A percentile compares a stretch with the other conserved stretches of the same genome.
These are phyloP conservation scores for Effrenium voratum DNA, from an alignment of 73 alveolate genomes.

Conservation along the genomic window DNA sequence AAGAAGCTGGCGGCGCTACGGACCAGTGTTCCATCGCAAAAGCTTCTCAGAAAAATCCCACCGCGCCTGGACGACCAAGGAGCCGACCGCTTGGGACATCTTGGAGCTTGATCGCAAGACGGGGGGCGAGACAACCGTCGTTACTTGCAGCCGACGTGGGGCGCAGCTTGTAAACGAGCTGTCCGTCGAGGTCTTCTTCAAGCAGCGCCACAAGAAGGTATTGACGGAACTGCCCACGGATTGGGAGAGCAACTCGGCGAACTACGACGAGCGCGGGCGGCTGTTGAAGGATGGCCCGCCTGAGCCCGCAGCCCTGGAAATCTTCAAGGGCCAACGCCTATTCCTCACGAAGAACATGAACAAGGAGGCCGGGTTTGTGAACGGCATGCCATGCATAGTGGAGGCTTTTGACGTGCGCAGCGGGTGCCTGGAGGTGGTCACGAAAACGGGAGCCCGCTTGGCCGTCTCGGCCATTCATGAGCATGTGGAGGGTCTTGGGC, in stretches of 20 bases:
- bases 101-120: background rate
- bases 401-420: background rate
- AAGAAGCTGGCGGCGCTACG: background rate
- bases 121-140: background rate
- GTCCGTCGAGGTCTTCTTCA: background rate
- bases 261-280: background rate
- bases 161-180: background rate
- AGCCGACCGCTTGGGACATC: background rate
- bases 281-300: background rate
- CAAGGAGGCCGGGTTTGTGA: too few species aligned
- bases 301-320: background rate
- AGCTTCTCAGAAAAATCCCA: background rate
- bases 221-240: background rate
- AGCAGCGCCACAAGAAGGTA: background rate
- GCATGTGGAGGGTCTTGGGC: background rate
- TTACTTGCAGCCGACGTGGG: background rate
- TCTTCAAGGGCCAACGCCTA: background rate
- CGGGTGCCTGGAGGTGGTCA: background rate
- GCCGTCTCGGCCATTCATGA: background rate
- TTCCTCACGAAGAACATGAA: background rate
- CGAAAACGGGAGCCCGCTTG: background rate
- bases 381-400: background rate
- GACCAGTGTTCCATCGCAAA: background rate
- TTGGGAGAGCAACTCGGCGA: too few species aligned
- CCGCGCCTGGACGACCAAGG: background rate